Conservation (phyloP, 2,329 filamentous ascomycete species). For the Sporothrix protearum region DNA sequence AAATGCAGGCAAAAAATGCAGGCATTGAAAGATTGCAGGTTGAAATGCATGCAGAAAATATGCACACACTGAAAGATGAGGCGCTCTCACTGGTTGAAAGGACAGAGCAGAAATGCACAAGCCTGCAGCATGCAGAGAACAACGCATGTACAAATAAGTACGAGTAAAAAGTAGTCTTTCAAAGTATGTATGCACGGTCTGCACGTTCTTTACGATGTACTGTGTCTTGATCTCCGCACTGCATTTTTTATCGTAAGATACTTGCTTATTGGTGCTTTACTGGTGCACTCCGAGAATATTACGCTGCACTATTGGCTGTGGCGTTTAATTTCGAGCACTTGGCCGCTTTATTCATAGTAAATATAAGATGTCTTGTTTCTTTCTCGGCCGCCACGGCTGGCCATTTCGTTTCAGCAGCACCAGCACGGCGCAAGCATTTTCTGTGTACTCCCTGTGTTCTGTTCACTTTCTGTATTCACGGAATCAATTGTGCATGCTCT, state of each 20-base stretch:
- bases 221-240: not conserved
- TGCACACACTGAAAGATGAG: not conserved
- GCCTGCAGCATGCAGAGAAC: constrained; percentile 2
- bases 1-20: constrained; percentile 10
- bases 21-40: not conserved
- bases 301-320: not conserved
- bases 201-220: not conserved
- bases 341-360: no score
- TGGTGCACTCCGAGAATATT: not conserved
- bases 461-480: not conserved
- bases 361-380: not conserved
- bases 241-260: constrained; percentile 16
- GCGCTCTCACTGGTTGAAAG: not conserved
- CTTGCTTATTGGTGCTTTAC: not conserved
- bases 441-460: not conserved
- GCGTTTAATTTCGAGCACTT: no score
- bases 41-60: not conserved
- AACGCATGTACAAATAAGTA: no score
- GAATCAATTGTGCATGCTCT: not conserved
- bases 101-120: not conserved
- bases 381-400: constrained; percentile 2
- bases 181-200: not conserved
- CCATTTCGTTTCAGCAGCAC: constrained; percentile 19
- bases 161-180: no score
- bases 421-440: not conserved